Evolutionary conservation across 352 stramenopile species (phyloP), one percentile per base, ranked within the genome.

Genomic region (Pythium insidiosum): DNA sequence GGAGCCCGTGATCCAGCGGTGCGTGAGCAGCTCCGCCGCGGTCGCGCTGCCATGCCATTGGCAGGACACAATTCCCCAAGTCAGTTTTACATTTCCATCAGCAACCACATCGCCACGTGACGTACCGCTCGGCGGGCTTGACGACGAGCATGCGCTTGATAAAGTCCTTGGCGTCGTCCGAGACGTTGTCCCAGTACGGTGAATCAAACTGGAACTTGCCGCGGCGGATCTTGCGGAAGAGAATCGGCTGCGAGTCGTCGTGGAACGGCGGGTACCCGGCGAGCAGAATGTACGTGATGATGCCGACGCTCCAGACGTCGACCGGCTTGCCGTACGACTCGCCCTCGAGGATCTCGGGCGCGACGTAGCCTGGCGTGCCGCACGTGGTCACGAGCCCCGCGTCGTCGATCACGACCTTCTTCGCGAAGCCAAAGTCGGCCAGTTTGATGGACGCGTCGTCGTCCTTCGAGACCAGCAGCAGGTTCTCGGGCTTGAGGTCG

Each of bases 401-500:
- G 31, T 84, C 58, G 31, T 84, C 73, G 36, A 72, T 80, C 0
- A 58, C 66, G 5, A 89, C 73, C 5, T 89, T 77, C 58, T 95
- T 95, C 12, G 89, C 88, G 50, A 97, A 96, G 3, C 88, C 88
- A 70, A 97, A 97, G 58, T 97, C 88, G 0, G 86, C 88, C 10
- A 97, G 62, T 56, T 96, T 96, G 38, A 97, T 95, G 38, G 66
- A 78, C 5, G 87, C 77, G 50, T 96, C 85, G 50, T 96, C 81
- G 6, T 82, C 66, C 6, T 80, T 66, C 46, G 68, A 93, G 53
- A 73, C 75, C 25, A 93, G 66, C 42, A 96, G 55, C 35, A 96
- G 47, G 59, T 96, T 96, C 56, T 96, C 84, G 1, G 84, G 84
- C 50, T 95, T 91, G 12, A 84, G 51, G 42, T 88, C 75, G 24